Evolutionary conservation across 352 stramenopile species (phyloP).

Genomic region (Phytophthora foliorum): DNA sequence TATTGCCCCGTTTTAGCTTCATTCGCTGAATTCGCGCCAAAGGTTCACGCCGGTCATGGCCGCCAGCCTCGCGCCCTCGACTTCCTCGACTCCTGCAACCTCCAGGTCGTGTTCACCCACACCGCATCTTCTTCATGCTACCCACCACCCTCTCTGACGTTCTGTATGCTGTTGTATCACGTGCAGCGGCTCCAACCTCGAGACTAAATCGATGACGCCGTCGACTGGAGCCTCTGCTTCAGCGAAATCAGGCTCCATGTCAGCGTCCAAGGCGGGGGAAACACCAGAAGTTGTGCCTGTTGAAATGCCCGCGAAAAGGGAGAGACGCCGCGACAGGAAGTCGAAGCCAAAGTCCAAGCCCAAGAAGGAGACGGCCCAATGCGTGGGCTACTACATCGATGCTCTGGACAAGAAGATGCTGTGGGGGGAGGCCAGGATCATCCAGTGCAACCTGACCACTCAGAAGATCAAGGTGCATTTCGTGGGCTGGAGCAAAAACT

Average conservation of each 20-base stretch:
- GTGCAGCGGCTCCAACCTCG: constrained; percentile 24
- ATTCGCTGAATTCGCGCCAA: constrained; percentile 30
- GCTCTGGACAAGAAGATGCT: constrained; percentile 80
- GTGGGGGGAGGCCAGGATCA: constrained; percentile 78
- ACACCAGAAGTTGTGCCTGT: background rate
- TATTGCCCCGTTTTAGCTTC: constrained; percentile 19
- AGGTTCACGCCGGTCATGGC: constrained; percentile 43
- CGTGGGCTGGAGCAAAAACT: constrained; percentile 67
- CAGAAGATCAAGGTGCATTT: constrained; percentile 83
- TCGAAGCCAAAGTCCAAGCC: constrained; percentile 39
- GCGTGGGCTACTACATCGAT: constrained; percentile 74
- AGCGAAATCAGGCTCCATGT: constrained; percentile 14
- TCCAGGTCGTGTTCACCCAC: constrained; percentile 8
- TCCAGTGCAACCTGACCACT: constrained; percentile 63
- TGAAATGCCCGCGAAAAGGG: constrained; percentile 17
- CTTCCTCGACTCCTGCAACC: constrained; percentile 25
- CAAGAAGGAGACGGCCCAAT: constrained; percentile 48
- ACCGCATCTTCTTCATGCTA: background rate
- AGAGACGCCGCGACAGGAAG: constrained; percentile 34
- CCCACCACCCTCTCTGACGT: background rate
- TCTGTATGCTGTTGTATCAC: constrained; percentile 9
- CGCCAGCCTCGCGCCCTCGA: constrained; percentile 25
- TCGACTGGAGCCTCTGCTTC: constrained; percentile 15
- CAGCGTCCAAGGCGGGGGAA: constrained; percentile 13
- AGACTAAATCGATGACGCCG: constrained; percentile 29